Evolutionary conservation across 1,284 basidiomycete genomes (phyloP).

Genomic region (Moniliella sp.): DNA sequence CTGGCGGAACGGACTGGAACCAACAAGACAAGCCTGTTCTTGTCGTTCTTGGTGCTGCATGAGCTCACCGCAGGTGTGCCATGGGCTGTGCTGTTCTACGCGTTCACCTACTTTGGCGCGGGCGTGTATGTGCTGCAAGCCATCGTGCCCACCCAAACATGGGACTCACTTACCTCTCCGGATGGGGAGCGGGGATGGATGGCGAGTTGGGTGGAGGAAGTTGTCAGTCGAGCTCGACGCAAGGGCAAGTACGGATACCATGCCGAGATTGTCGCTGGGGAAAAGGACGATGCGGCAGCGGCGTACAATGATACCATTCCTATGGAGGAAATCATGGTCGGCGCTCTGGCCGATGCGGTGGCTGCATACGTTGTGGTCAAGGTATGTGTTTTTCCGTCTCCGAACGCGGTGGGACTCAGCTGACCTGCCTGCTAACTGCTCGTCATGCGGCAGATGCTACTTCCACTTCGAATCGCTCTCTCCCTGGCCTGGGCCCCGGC

Average conservation of each 20-base stretch:
- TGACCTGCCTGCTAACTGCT: too few relatives aligned
- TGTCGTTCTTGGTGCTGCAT: slow-evolving; percentile 64
- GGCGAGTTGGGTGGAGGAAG: slow-evolving; percentile 50
- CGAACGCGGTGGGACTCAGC: too few relatives aligned
- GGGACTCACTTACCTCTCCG: not conserved
- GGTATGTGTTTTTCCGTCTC: slow-evolving; percentile 37
- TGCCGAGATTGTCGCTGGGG: slow-evolving; percentile 36
- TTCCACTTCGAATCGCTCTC: too few relatives aligned
- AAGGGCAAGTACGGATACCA: slow-evolving; percentile 65
- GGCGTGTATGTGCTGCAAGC: slow-evolving; percentile 47
- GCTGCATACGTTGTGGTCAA: slow-evolving; percentile 66
- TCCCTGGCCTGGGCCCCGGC: too few relatives aligned
- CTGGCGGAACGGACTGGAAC: slow-evolving; percentile 15
- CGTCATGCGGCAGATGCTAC: too few relatives aligned
- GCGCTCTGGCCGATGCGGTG: slow-evolving; percentile 36
- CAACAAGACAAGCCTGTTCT: slow-evolving; percentile 51
- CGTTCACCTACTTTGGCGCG: slow-evolving; percentile 47
- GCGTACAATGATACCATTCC: too few relatives aligned
- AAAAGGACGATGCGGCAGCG: slow-evolving; percentile 2
- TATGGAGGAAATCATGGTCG: slow-evolving; percentile 44
- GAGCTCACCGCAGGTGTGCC: slow-evolving; percentile 66
- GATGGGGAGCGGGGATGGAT: too few relatives aligned
- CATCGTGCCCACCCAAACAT: slow-evolving; percentile 2
- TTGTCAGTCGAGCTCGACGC: slow-evolving; percentile 42
- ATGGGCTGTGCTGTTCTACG: slow-evolving; percentile 52